These are phyloP conservation scores for Evernia prunastri DNA, from an alignment of 495 filamentous ascomycete genomes.

Conservation along the genomic window DNA sequence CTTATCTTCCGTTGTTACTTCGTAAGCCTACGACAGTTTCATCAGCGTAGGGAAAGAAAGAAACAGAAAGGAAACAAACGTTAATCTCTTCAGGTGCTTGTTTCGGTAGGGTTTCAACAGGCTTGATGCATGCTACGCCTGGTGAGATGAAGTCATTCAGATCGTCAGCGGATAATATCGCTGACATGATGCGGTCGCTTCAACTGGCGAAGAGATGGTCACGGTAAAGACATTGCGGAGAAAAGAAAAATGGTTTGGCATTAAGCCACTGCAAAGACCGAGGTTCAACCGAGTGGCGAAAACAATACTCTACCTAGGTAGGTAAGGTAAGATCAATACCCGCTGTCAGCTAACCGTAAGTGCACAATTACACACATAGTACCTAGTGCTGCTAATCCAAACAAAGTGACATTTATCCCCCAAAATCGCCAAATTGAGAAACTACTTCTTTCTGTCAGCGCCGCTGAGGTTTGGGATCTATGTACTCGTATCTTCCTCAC, in stretches of 20 bases:
- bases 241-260: background rate
- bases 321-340: too few species aligned
- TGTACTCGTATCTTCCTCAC: too few species aligned
- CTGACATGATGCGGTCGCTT: constrained; percentile 33
- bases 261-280: background rate
- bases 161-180: constrained; percentile 92
- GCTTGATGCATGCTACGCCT: constrained; percentile 96
- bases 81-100: constrained; percentile 35
- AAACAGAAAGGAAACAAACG: constrained; percentile 3
- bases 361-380: too few species aligned
- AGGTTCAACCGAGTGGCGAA: constrained; percentile 11
- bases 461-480: too few species aligned
- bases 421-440: too few species aligned
- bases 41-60: constrained; percentile 14
- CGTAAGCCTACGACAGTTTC: constrained; percentile 55
- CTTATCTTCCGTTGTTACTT: constrained; percentile 89
- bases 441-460: too few species aligned
- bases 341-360: too few species aligned
- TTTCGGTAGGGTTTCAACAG: constrained; percentile 77
- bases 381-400: too few species aligned
- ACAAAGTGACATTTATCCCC: too few species aligned
- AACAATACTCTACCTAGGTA: too few species aligned
- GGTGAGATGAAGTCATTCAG: constrained; percentile 98
- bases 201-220: too few species aligned
- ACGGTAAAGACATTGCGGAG: background rate